phyloP scores from a whole-genome alignment of 495 filamentous ascomycete species.

The Penicillium egyptiacum region DNA sequence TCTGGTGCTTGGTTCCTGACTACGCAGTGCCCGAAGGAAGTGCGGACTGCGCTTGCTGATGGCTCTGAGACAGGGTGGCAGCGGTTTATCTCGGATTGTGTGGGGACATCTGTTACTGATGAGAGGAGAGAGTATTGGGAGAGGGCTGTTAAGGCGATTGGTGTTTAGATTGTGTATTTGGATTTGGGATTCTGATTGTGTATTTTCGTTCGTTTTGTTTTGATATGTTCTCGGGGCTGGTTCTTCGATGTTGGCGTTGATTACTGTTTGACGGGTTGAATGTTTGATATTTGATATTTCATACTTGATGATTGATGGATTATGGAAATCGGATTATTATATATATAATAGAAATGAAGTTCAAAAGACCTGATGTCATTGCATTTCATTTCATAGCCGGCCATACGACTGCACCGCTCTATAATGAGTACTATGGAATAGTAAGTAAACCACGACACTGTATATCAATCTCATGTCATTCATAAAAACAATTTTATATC shows the following conservation, averaged over 20 bases:
- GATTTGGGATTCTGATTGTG: not conserved
- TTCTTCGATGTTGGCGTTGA: slow-evolving; percentile 5
- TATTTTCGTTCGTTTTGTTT: not conserved
- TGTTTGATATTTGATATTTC: not conserved
- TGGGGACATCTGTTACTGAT: slow-evolving; percentile 53
- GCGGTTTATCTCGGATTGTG: slow-evolving; percentile 62
- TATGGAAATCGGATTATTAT: not conserved
- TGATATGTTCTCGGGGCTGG: slow-evolving; percentile 10
- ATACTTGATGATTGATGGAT: not conserved
- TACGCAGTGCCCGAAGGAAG: slow-evolving; percentile 56
- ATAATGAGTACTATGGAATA: not conserved
- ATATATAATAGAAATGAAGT: not conserved
- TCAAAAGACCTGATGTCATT: not conserved
- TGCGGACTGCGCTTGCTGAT: slow-evolving; percentile 47
- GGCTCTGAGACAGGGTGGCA: slow-evolving; percentile 57
- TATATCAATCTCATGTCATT: slow-evolving; percentile 4
- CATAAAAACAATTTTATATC: not conserved
- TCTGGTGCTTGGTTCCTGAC: slow-evolving; percentile 73
- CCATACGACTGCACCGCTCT: not conserved
- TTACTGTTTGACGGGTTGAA: not conserved
- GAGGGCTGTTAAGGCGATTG: slow-evolving; percentile 41
- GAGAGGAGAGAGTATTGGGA: slow-evolving; percentile 59
- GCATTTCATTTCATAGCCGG: not conserved
- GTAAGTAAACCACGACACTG: not conserved
- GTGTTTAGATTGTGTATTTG: slow-evolving; percentile 11